Percentiles rank a stretch among this genome's conserved stretches.
Evolutionary conservation across 345 rosid species (phyloP).

Genomic region (Populus ilicifolia): DNA sequence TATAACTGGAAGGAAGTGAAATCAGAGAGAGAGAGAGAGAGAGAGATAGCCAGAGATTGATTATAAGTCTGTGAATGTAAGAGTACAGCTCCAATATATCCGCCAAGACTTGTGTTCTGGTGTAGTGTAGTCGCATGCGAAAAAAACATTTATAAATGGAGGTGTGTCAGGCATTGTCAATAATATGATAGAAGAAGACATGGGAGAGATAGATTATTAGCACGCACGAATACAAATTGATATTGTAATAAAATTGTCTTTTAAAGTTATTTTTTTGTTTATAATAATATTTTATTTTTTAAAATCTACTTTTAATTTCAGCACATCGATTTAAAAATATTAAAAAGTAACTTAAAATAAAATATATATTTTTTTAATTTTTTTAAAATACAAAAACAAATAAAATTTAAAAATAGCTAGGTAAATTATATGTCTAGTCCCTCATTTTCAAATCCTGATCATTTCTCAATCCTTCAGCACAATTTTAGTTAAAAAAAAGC

Average conservation of each 20-base stretch:
- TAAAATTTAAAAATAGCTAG: not conserved
- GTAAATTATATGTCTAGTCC: not conserved
- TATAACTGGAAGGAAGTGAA: not conserved
- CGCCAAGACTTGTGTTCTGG: constrained; percentile 5
- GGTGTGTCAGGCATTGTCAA: constrained; percentile 11
- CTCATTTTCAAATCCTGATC: not conserved
- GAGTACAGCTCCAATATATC: constrained; percentile 21
- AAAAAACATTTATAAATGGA: not conserved
- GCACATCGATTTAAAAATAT: no score
- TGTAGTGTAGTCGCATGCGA: constrained; percentile 19
- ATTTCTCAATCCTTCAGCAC: not conserved
- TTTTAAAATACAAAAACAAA: no score
- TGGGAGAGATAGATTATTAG: constrained; percentile 27
- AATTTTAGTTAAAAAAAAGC: not conserved
- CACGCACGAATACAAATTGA: constrained; percentile 45
- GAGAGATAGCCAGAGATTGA: not conserved
- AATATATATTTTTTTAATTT: no score
- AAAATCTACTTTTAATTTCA: no score
- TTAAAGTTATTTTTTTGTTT: no score
- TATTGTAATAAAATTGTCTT: no score
- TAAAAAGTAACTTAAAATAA: no score
- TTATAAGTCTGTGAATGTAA: not conserved
- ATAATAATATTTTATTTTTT: no score
- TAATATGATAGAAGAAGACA: constrained; percentile 6
- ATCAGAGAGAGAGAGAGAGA: not conserved